phyloP scores from a whole-genome alignment of 73 alveolate genomes.

The Blepharisma stoltei region DNA sequence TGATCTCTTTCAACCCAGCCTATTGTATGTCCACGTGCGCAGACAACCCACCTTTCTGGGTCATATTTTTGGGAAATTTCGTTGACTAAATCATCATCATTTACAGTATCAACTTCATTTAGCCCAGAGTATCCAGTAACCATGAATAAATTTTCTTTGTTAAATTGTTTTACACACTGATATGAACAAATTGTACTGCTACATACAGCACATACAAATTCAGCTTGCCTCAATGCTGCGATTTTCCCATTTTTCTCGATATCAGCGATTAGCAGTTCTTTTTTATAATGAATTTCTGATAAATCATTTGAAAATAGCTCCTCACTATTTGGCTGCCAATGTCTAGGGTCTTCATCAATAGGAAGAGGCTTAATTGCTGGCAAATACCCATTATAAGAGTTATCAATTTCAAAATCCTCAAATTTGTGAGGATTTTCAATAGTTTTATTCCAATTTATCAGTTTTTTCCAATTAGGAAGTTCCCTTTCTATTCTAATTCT shows the following conservation, averaged over 20 bases:
- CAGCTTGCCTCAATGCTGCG: neutral
- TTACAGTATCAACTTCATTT: neutral
- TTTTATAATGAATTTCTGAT: neutral
- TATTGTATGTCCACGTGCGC: too few species aligned
- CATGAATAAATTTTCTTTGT: neutral
- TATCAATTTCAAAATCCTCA: neutral
- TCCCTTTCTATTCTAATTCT: neutral
- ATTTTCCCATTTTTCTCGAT: neutral
- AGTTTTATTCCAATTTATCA: neutral
- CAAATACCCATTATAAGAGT: neutral
- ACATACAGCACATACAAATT: neutral
- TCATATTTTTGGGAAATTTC: neutral
- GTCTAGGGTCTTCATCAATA: constrained; percentile 1
- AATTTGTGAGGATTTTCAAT: neutral
- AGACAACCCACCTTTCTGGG: too few species aligned
- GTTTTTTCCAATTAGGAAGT: neutral
- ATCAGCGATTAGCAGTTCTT: neutral
- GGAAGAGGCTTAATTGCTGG: neutral
- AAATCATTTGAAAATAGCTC: too few species aligned
- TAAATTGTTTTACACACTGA: neutral
- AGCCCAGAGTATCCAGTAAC: neutral
- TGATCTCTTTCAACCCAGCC: too few species aligned
- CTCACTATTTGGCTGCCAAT: neutral
- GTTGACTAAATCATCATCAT: neutral
- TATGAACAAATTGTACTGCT: neutral